These are phyloP conservation scores for Sophora flavescens DNA, from an alignment of 306 rosid species.

Conservation along the genomic window DNA sequence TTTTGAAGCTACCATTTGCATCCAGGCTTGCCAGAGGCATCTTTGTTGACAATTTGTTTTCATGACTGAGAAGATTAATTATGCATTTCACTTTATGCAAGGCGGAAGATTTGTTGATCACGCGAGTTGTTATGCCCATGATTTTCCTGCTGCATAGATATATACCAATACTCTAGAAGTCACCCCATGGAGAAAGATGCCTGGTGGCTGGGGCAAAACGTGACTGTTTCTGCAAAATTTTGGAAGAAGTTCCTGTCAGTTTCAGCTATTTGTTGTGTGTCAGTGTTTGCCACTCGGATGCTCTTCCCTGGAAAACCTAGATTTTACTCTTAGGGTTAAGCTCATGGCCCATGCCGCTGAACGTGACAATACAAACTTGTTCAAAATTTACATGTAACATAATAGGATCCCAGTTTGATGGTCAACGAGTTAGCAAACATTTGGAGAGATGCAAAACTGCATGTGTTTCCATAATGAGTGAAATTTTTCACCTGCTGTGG, in stretches of 20 bases:
- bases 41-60: not conserved
- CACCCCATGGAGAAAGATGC: slow-evolving; percentile 15
- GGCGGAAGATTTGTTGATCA: slow-evolving; percentile 21
- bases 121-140: not conserved
- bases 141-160: no score
- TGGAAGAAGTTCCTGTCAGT: slow-evolving; percentile 9
- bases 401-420: not conserved
- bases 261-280: slow-evolving; percentile 15
- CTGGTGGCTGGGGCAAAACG: not conserved
- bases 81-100: not conserved
- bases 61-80: slow-evolving; percentile 12
- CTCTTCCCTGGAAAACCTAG: no score
- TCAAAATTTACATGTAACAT: slow-evolving; percentile 22
- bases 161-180: not conserved
- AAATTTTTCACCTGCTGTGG: slow-evolving; percentile 25
- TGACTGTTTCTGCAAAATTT: not conserved
- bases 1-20: slow-evolving; percentile 21
- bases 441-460: slow-evolving; percentile 26
- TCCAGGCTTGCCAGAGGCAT: not conserved
- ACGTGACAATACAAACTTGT: slow-evolving; percentile 28
- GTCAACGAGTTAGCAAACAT: not conserved
- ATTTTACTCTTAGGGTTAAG: not conserved
- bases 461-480: slow-evolving; percentile 23
- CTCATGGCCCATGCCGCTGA: slow-evolving; percentile 10
- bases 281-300: no score